A percentile compares a stretch with the other conserved stretches of the same genome.
phyloP scores from a whole-genome alignment of 2,329 filamentous ascomycete genomes.

The Claviceps lovelessii region DNA sequence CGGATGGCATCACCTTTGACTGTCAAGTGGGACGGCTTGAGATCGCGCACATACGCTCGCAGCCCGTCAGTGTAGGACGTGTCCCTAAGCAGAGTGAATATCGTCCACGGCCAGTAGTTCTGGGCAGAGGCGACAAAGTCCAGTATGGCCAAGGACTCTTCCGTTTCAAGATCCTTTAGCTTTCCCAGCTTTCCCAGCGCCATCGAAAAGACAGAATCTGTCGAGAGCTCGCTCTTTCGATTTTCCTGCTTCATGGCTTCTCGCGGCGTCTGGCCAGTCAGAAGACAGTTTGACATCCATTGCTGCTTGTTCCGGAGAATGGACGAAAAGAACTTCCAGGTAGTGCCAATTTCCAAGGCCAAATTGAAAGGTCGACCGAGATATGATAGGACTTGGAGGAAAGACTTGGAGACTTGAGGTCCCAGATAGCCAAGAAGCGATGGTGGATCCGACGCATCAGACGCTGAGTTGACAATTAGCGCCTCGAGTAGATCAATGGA shows the following conservation, averaged over 20 bases:
- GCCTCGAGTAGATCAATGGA: constrained; percentile 58
- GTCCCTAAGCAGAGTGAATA: constrained; percentile 63
- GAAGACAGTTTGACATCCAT: constrained; percentile 86
- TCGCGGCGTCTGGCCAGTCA: constrained; percentile 75
- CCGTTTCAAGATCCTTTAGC: constrained; percentile 49
- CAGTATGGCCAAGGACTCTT: constrained; percentile 59
- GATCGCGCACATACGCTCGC: constrained; percentile 50
- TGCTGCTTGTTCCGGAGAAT: constrained; percentile 84
- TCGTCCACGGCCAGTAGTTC: constrained; percentile 92
- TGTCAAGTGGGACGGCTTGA: constrained; percentile 37
- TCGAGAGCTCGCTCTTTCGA: constrained; percentile 33
- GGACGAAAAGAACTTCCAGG: constrained; percentile 77
- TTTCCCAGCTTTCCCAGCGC: constrained; percentile 57
- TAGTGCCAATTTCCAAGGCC: constrained; percentile 46
- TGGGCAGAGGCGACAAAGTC: constrained; percentile 80
- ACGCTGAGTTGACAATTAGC: constrained; percentile 56
- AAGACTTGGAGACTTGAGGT: constrained; percentile 66
- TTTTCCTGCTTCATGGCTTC: constrained; percentile 49
- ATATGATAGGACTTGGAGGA: constrained; percentile 62
- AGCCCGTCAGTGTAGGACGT: constrained; percentile 58
- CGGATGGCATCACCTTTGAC: constrained; percentile 40
- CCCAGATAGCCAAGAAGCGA: constrained; percentile 87
- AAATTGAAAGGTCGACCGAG: constrained; percentile 64
- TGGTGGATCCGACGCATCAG: constrained; percentile 60
- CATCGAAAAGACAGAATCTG: constrained; percentile 55